phyloP scores from a whole-genome alignment of 2,329 filamentous ascomycete genomes.

The Fusarium zealandicum region DNA sequence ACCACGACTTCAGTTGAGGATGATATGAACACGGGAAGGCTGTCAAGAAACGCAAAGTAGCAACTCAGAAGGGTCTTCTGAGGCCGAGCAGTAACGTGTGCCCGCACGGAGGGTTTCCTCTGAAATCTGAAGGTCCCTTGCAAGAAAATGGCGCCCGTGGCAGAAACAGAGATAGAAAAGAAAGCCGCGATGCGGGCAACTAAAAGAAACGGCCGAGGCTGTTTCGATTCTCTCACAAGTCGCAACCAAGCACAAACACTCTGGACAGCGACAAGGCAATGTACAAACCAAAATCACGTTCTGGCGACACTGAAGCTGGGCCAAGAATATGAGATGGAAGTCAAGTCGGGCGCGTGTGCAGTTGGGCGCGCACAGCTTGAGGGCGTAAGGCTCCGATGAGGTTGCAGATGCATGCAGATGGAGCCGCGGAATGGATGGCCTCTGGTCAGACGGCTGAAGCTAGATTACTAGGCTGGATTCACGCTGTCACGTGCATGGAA shows the following conservation, averaged over 20 bases:
- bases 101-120: conserved; percentile 16
- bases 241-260: conserved; percentile 36
- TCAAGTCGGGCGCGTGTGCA: conserved; percentile 36
- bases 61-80: conserved; percentile 28
- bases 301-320: conserved; percentile 28
- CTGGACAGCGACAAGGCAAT: conserved; percentile 21
- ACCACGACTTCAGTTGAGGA: conserved; percentile 21
- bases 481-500: conserved; percentile 26
- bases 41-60: conserved; percentile 26
- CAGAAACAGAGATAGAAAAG: conserved; percentile 12
- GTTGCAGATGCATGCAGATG: conserved; percentile 37
- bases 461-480: no score
- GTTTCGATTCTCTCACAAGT: conserved; percentile 33
- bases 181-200: conserved; percentile 26
- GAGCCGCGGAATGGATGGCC: conserved; percentile 28
- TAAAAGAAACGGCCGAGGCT: conserved; percentile 30
- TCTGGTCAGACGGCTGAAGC: conserved; percentile 37
- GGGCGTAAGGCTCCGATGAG: conserved; percentile 39
- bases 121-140: conserved; percentile 9
- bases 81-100: conserved; percentile 25
- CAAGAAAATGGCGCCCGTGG: conserved; percentile 13
- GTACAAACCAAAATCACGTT: conserved; percentile 34
- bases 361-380: conserved; percentile 40
- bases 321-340: conserved; percentile 30
- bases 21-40: conserved; percentile 14